phyloP scores from a whole-genome alignment of 2,329 filamentous ascomycete genomes.

The Cyphellophora attinorum region DNA sequence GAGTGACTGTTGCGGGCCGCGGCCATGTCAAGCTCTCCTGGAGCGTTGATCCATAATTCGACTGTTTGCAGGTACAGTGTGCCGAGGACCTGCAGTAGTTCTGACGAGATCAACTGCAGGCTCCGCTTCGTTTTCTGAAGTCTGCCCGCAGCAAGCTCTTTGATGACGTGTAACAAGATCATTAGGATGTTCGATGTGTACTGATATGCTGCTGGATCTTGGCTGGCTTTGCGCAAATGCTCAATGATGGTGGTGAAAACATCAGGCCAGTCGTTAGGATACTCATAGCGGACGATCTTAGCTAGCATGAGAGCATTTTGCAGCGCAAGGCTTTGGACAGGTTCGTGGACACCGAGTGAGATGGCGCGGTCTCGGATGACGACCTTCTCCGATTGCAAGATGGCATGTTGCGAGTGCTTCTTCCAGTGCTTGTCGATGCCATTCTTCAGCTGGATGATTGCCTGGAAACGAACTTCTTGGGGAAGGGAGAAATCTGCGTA shows the following conservation, averaged over 20 bases:
- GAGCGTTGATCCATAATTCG: not conserved
- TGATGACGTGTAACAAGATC: constrained; percentile 68
- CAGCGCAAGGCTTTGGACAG: constrained; percentile 63
- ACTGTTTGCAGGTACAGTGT: constrained; percentile 71
- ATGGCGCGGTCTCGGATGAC: constrained; percentile 67
- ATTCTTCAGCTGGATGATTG: constrained; percentile 91
- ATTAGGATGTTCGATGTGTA: constrained; percentile 16
- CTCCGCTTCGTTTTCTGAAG: constrained; percentile 65
- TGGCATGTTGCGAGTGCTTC: constrained; percentile 60
- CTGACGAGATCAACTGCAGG: constrained; percentile 68
- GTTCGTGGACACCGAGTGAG: constrained; percentile 67
- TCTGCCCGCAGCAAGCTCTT: constrained; percentile 76
- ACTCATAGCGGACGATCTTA: constrained; percentile 84
- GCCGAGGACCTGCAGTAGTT: constrained; percentile 71
- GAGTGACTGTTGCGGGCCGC: constrained; percentile 56
- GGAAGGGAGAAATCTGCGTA: constrained; percentile 74
- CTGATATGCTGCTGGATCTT: constrained; percentile 5
- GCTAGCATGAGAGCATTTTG: constrained; percentile 83
- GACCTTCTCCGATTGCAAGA: constrained; percentile 61
- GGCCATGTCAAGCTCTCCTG: constrained; percentile 46
- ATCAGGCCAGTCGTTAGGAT: constrained; percentile 67
- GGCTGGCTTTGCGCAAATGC: constrained; percentile 20
- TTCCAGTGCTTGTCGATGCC: constrained; percentile 95
- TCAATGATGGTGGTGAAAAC: constrained; percentile 29
- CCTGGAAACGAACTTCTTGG: constrained; percentile 71